Conservation (phyloP, 352 stramenopile genomes). For the Globisporangium echinulatum region DNA sequence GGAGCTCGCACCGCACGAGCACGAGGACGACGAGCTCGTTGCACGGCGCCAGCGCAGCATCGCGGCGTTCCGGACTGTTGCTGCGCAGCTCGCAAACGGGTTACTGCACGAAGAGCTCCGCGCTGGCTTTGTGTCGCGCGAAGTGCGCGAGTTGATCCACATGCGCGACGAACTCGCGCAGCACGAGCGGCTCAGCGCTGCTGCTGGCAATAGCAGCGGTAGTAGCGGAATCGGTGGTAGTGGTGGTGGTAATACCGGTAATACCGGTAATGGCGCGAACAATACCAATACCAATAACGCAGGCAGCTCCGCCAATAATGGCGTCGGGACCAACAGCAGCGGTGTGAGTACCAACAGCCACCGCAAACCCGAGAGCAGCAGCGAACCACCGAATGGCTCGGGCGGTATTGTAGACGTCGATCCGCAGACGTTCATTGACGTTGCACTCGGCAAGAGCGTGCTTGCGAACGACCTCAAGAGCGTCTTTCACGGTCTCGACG, state of each 20-base stretch:
- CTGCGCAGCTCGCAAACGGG: conserved; percentile 70
- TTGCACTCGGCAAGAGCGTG: conserved; percentile 67
- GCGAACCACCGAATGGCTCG: conserved; percentile 12
- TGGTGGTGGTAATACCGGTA: neutral
- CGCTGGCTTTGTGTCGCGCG: conserved; percentile 66
- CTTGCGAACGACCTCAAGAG: conserved; percentile 83
- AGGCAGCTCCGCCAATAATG: no score
- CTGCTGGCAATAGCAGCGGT: conserved; percentile 18
- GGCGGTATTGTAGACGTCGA: conserved; percentile 44
- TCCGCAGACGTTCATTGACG: conserved; percentile 78
- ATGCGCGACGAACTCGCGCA: conserved; percentile 74
- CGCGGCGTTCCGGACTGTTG: conserved; percentile 54
- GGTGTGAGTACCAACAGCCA: conserved; percentile 19
- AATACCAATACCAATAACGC: no score
- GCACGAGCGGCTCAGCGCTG: conserved; percentile 36
- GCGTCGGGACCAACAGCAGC: neutral
- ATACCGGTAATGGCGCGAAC: neutral
- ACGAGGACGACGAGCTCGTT: conserved; percentile 26
- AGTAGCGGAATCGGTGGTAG: conserved; percentile 8
- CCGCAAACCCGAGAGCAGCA: conserved; percentile 27
- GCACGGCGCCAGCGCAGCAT: conserved; percentile 32
- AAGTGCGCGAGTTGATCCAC: conserved; percentile 74
- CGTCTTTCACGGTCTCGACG: conserved; percentile 78
- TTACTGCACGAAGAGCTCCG: conserved; percentile 80
- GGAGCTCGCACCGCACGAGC: conserved; percentile 25